phyloP scores from a whole-genome alignment of 179 eudicot species.

The Silene vulgaris region DNA sequence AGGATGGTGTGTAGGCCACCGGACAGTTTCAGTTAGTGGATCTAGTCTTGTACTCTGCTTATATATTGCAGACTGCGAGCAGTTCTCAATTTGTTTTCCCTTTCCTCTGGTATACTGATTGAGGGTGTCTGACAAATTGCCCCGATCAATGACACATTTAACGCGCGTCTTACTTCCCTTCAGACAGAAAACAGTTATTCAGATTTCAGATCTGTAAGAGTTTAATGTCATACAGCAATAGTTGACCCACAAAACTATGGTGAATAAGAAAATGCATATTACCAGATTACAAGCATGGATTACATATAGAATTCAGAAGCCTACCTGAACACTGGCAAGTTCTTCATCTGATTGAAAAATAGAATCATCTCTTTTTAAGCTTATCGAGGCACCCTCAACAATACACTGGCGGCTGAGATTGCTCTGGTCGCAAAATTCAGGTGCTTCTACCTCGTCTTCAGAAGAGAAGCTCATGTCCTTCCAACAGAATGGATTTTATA shows the following conservation, averaged over 20 bases:
- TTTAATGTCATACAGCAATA: not conserved
- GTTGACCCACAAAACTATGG: not conserved
- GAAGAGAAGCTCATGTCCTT: conserved; percentile 32
- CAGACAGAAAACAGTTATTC: conserved; percentile 11
- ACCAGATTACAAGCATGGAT: conserved; percentile 11
- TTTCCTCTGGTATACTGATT: conserved; percentile 27
- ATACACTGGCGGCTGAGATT: conserved; percentile 16
- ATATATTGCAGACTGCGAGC: conserved; percentile 35
- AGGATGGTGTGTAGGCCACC: conserved; percentile 15
- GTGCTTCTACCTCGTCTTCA: conserved; percentile 67
- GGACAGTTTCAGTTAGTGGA: conserved; percentile 15
- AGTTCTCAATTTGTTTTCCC: conserved; percentile 23
- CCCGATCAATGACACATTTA: conserved; percentile 20
- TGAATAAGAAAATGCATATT: conserved; percentile 12
- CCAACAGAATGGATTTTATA: conserved; percentile 28
- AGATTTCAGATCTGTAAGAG: conserved; percentile 17
- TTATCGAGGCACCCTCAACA: conserved; percentile 16
- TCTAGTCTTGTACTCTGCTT: conserved; percentile 30
- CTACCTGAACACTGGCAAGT: conserved; percentile 47
- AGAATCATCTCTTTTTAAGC: conserved; percentile 17
- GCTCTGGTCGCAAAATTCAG: conserved; percentile 38
- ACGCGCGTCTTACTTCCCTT: conserved; percentile 23
- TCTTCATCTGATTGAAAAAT: conserved; percentile 27
- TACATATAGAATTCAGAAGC: conserved; percentile 4
- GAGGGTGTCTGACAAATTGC: conserved; percentile 30